A percentile compares a stretch with the other conserved stretches of the same genome.
phyloP scores from a whole-genome alignment of 495 filamentous ascomycete genomes.

The Aspergillus diversus region DNA sequence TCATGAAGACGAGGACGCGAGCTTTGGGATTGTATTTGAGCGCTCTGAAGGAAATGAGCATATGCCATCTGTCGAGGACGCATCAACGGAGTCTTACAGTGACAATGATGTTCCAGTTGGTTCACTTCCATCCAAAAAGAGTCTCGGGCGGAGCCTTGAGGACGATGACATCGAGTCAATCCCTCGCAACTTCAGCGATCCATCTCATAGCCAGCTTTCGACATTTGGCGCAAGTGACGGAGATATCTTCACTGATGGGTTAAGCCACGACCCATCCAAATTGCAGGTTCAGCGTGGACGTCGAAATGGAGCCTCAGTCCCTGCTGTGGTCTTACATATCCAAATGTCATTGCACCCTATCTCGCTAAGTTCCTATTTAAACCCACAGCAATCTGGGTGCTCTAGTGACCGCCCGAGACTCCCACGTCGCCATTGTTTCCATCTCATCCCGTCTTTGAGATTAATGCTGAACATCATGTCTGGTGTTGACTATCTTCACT shows the following conservation, averaged over 20 bases:
- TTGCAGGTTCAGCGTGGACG: conserved; percentile 36
- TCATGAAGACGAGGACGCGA: conserved; percentile 33
- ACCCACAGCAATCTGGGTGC: conserved; percentile 29
- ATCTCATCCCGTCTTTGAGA: conserved; percentile 46
- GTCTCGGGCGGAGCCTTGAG: conserved; percentile 33
- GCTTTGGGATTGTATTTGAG: conserved; percentile 49
- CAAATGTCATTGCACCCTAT: conserved; percentile 59
- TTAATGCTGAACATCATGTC: conserved; percentile 49
- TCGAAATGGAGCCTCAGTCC: conserved; percentile 33
- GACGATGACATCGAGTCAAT: conserved; percentile 48
- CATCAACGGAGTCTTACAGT: conserved; percentile 23
- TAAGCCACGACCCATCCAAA: conserved; percentile 45
- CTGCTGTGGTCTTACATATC: conserved; percentile 54
- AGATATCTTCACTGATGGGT: conserved; percentile 56
- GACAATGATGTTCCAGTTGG: conserved; percentile 32
- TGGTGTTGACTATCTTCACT: conserved; percentile 65
- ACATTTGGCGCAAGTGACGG: conserved; percentile 42
- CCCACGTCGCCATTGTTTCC: conserved; percentile 52
- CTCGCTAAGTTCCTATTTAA: conserved; percentile 51
- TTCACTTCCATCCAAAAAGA: conserved; percentile 38
- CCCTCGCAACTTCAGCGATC: conserved; percentile 38
- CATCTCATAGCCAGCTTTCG: conserved; percentile 36
- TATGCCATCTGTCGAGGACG: conserved; percentile 28
- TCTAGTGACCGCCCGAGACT: conserved; percentile 12
- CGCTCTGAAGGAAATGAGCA: conserved; percentile 31